Percentiles rank a stretch among this genome's conserved stretches.
Evolutionary conservation across 2,329 filamentous ascomycete genomes (phyloP).

Genomic region (Diaporthe caulivora): DNA sequence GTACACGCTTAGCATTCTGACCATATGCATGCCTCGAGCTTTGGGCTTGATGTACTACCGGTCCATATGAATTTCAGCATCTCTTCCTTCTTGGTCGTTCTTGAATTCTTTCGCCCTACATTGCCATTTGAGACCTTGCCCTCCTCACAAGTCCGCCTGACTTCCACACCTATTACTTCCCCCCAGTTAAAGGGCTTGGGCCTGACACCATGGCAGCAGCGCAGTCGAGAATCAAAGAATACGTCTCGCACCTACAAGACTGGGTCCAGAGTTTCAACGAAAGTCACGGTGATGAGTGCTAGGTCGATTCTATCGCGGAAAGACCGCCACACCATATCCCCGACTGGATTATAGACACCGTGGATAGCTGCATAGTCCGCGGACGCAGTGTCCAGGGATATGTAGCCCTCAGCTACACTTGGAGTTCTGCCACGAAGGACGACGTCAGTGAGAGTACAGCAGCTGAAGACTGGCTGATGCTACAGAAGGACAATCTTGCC

Average conservation of each 20-base stretch:
- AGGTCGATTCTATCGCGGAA: not conserved
- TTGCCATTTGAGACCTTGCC: not conserved
- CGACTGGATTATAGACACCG: slow-evolving; percentile 22
- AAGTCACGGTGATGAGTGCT: not conserved
- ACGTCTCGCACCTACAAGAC: not conserved
- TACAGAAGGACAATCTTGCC: not conserved
- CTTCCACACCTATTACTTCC: not conserved
- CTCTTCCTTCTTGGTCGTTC: not conserved
- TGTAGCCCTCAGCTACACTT: slow-evolving; percentile 17
- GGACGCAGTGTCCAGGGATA: not conserved
- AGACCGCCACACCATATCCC: not conserved
- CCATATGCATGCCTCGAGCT: no score
- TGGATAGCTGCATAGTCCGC: slow-evolving; percentile 1
- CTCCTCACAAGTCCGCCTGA: not conserved
- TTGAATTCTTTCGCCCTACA: not conserved
- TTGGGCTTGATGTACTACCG: no score
- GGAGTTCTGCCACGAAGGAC: not conserved
- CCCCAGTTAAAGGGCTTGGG: not conserved
- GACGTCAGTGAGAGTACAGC: not conserved
- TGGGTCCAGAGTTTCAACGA: not conserved
- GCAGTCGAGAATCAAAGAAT: not conserved
- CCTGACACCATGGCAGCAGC: not conserved
- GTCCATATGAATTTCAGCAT: no score
- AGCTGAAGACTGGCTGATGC: not conserved
- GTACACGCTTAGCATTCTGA: no score